Base-by-base conservation (phyloP, 345 rosid genomes). In the Cardamine resedifolia region DNA sequence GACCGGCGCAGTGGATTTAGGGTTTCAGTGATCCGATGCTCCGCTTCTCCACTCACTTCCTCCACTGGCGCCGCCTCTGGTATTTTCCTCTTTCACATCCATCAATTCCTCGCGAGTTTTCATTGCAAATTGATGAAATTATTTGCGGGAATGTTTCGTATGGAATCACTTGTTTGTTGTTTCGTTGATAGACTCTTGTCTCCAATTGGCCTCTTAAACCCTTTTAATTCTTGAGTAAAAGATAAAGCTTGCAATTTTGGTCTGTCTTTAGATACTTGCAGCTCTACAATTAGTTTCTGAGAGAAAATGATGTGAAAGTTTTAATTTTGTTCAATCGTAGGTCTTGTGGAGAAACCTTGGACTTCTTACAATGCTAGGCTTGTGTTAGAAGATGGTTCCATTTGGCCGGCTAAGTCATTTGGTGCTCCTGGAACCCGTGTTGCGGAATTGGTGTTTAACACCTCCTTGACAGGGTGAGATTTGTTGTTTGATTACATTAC, bases 391-490 rank as follows among this genome's bases (percentile, higher is more conserved):
- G 99, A 92, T 60, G 98, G 99, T 69, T 92, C 99, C 2, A 28
- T 87, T 15, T 96, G 99, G 99, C 85, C 71, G 66, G 99, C 98
- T 39, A 96, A 92, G 85, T 86, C 99, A 2, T 95, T 95, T 75
- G 98, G 99, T 82, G 96, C 97, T 58, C 81, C 82, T 9, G 99
- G 98, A 48, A 91, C 98, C 7, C 96, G 88, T 80, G 86, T 95
- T 63, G 98, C 98, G 0, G 98, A 95, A 81, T 90, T 95, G 66
- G 99, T 95, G 4, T 95, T 95, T 78, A 95, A 92, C 71, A 96
- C 99, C 20, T 96, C 98, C 51, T 76, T 96, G 79, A 96, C 98
- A 12, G 97, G 98, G 98, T 91, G 52, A 55, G 80, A 33, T 47
- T 44, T 44, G 48, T 44, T 44, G 3, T 44, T 44, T 44, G 8